These are phyloP conservation scores for Sporothrix mexicana DNA, from an alignment of 2,329 filamentous ascomycete species.

Conservation along the genomic window DNA sequence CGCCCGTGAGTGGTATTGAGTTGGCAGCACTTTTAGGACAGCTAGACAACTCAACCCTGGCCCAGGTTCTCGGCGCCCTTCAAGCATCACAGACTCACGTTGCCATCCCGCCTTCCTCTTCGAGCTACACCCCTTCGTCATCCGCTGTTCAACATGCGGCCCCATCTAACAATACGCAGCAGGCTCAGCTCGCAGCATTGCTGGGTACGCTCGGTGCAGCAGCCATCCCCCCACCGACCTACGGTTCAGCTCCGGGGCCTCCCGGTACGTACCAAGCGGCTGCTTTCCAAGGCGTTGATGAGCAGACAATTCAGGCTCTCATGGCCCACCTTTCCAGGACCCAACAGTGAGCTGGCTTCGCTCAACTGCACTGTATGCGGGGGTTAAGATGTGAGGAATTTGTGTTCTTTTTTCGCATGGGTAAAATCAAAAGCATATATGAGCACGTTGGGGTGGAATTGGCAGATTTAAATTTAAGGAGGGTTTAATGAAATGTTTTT, in stretches of 20 bases:
- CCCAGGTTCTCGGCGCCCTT: constrained; percentile 45
- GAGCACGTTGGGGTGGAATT: not conserved
- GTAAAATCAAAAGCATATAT: too few species aligned
- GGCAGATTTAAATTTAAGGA: not conserved
- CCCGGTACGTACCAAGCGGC: constrained; percentile 34
- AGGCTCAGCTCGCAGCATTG: constrained; percentile 55
- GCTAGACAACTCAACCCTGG: constrained; percentile 45
- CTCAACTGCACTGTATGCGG: not conserved
- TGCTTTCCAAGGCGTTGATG: constrained; percentile 41
- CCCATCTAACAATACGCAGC: constrained; percentile 35
- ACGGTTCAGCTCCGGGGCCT: not conserved
- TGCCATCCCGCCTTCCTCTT: not conserved
- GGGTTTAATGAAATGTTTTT: not conserved
- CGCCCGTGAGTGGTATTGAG: constrained; percentile 31
- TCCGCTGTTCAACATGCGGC: constrained; percentile 11
- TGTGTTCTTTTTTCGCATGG: too few species aligned
- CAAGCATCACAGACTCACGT: constrained; percentile 37
- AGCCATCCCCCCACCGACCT: constrained; percentile 30
- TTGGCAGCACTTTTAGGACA: constrained; percentile 41
- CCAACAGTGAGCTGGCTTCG: constrained; percentile 52
- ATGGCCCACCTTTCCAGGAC: constrained; percentile 74
- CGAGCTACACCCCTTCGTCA: not conserved
- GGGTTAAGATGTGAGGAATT: not conserved
- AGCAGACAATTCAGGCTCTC: constrained; percentile 70
- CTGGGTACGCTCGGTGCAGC: constrained; percentile 49